Conservation (phyloP, 2,329 filamentous ascomycete species). For the Pseudogymnoascus sp. region DNA sequence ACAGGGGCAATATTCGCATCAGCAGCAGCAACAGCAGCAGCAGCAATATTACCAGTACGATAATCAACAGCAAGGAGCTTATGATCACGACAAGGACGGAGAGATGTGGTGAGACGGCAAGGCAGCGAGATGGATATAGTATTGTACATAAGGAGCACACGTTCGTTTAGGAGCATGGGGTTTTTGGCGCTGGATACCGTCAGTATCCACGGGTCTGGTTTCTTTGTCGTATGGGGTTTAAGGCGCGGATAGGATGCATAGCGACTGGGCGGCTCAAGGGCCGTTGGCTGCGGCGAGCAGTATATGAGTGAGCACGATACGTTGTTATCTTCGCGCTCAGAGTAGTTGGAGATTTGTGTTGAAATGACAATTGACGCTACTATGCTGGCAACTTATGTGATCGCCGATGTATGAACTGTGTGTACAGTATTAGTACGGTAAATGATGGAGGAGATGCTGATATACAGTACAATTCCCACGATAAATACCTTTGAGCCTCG, state of each 20-base stretch:
- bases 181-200: slow-evolving; percentile 4
- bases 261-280: slow-evolving; percentile 4
- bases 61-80: slow-evolving; percentile 3
- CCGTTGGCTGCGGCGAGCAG: neutral
- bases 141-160: slow-evolving; percentile 5
- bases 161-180: slow-evolving; percentile 5
- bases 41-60: slow-evolving; percentile 9
- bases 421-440: neutral
- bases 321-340: slow-evolving; percentile 1
- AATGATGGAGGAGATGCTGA: neutral
- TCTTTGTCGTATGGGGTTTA: neutral
- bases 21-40: slow-evolving; percentile 13
- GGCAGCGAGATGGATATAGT: neutral
- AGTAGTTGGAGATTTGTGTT: neutral
- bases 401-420: neutral
- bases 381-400: neutral
- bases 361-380: neutral
- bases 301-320: slow-evolving; percentile 6
- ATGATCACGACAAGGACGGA: slow-evolving; percentile 1
- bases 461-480: neutral
- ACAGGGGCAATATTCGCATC: slow-evolving; percentile 17
- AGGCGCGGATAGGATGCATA: slow-evolving; percentile 3
- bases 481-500: too few relatives aligned
- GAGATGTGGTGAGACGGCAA: slow-evolving; percentile 1
- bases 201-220: neutral